phyloP scores from a whole-genome alignment of 148 eudicot species.

The Nepenthes gracilis region DNA sequence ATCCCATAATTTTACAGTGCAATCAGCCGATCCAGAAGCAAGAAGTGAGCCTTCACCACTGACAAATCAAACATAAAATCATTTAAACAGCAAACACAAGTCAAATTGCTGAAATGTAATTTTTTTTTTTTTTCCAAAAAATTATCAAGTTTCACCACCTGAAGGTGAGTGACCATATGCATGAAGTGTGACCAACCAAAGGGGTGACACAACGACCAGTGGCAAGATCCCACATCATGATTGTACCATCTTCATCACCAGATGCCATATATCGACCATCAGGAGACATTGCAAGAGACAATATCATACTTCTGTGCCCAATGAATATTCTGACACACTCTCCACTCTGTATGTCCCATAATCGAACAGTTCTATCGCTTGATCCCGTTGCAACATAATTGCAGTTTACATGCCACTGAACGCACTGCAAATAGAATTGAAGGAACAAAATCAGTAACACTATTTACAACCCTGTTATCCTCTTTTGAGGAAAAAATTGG shows the following conservation, averaged over 20 bases:
- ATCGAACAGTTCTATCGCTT: constrained; percentile 92
- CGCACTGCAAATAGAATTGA: constrained; percentile 45
- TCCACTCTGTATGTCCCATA: constrained; percentile 95
- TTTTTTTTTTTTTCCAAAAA: not conserved
- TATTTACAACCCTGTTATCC: too few relatives aligned
- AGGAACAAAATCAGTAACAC: not conserved
- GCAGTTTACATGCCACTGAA: constrained; percentile 96
- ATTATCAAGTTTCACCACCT: constrained; percentile 29
- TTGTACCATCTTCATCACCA: constrained; percentile 94
- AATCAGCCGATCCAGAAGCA: constrained; percentile 98
- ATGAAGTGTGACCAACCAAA: constrained; percentile 85
- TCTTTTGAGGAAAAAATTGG: too few relatives aligned
- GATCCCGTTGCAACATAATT: constrained; percentile 99
- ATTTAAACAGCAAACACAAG: not conserved
- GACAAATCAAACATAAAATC: constrained; percentile 8
- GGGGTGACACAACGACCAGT: constrained; percentile 89
- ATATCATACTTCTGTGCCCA: constrained; percentile 87
- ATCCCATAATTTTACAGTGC: constrained; percentile 95
- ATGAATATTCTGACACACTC: constrained; percentile 90
- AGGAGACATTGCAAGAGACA: constrained; percentile 95
- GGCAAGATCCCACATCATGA: constrained; percentile 99
- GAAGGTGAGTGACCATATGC: constrained; percentile 92
- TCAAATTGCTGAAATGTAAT: too few relatives aligned
- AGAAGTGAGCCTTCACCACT: constrained; percentile 99
- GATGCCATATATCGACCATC: constrained; percentile 99